phyloP scores from a whole-genome alignment of 441 rosid genomes.

The Raphanus hybrid region DNA sequence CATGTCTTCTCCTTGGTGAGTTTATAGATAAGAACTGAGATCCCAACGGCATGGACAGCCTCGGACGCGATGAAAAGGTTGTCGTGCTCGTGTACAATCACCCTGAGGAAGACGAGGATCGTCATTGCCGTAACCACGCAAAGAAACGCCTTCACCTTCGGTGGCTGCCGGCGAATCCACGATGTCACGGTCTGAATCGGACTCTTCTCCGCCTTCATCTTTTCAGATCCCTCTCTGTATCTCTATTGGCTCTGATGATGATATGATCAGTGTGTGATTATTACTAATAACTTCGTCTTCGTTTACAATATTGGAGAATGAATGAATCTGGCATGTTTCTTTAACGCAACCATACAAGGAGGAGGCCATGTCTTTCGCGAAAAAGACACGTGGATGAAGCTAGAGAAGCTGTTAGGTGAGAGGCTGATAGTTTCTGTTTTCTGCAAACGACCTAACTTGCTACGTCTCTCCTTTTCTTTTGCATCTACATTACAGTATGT shows the following conservation, averaged over 20 bases:
- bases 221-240: slow-evolving; percentile 20
- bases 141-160: slow-evolving; percentile 57
- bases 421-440: slow-evolving; percentile 29
- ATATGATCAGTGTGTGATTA: background rate
- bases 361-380: slow-evolving; percentile 39
- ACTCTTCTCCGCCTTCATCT: slow-evolving; percentile 58
- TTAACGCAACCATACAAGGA: slow-evolving; percentile 29
- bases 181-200: slow-evolving; percentile 54
- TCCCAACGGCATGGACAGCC: slow-evolving; percentile 65
- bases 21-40: slow-evolving; percentile 63
- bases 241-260: background rate
- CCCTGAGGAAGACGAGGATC: slow-evolving; percentile 53
- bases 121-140: slow-evolving; percentile 48
- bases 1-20: slow-evolving; percentile 70
- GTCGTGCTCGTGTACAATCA: slow-evolving; percentile 64
- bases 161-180: slow-evolving; percentile 68
- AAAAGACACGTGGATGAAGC: slow-evolving; percentile 40
- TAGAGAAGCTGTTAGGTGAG: slow-evolving; percentile 29
- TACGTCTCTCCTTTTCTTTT: background rate
- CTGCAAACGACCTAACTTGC: background rate
- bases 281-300: slow-evolving; percentile 14
- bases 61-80: slow-evolving; percentile 67
- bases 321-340: slow-evolving; percentile 10
- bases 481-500: background rate
- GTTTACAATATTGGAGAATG: background rate